phyloP scores from a whole-genome alignment of 148 eudicot genomes.

The Rhododendron ovatum region DNA sequence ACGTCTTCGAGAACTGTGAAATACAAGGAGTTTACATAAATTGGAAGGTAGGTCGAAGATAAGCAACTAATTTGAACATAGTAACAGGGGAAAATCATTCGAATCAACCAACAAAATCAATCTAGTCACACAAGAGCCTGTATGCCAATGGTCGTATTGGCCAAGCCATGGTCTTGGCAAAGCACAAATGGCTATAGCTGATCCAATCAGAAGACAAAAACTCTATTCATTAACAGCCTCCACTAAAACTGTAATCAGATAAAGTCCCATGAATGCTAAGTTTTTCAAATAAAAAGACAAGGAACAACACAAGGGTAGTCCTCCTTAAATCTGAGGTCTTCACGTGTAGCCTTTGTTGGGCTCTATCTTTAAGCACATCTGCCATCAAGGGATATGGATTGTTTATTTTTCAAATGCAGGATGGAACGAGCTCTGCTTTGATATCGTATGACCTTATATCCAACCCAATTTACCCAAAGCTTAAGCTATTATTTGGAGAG shows the following conservation, averaged over 20 bases:
- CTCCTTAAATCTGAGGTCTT: not conserved
- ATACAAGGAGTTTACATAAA: not conserved
- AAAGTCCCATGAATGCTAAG: not conserved
- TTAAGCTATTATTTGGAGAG: not conserved
- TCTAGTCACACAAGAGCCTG: not conserved
- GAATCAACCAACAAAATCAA: not conserved
- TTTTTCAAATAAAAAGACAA: not conserved
- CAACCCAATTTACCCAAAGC: not conserved
- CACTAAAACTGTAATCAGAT: not conserved
- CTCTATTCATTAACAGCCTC: not conserved
- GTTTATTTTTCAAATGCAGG: not conserved
- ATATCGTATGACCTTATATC: not conserved
- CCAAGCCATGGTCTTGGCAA: not conserved
- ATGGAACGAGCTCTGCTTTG: not conserved
- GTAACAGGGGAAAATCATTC: not conserved
- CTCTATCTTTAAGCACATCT: not conserved
- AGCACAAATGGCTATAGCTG: not conserved
- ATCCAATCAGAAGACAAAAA: not conserved
- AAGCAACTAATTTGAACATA: not conserved
- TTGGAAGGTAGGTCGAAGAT: not conserved
- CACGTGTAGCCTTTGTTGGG: not conserved
- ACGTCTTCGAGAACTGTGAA: conserved; percentile 70
- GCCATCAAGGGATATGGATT: not conserved
- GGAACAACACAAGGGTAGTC: not conserved
- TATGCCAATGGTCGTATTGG: not conserved